Evolutionary conservation across 2,329 filamentous ascomycete species (phyloP), one percentile per base, ranked within the genome.

Genomic region (Arthrobotrys entomopaga): DNA sequence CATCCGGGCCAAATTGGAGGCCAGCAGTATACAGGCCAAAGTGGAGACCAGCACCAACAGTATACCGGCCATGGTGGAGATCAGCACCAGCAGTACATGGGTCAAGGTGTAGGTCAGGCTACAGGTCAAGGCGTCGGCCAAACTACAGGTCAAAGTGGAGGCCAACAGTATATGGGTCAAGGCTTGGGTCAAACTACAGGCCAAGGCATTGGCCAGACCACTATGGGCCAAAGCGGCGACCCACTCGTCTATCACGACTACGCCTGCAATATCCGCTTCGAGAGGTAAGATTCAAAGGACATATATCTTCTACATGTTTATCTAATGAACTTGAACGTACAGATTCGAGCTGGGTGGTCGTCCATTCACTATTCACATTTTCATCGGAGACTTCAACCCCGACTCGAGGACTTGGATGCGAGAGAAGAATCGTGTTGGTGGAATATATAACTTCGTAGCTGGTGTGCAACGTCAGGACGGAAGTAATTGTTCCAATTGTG

Each of bases 381-480:
- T 82, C 77, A 77, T 82, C 3, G 81, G 81, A 1, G 77, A 79
- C 22, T 82, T 82, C 70, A 73, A 78, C 57, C 58, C 74, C 0
- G 77, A 80, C 15, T 77, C 80, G 3, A 50, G 46, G 10, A 77
- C 74, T 16, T 81, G 83, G 81, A 77, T 80, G 7, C 81, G 79
- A 2, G 82, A 83, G 64, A 78, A 79, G 19, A 82, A 82, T 53
- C 82, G 82, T 40, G 80, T 84, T 16, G 82, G 82, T 24, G 81
- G 81, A 46, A 79, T 83, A 26, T 79, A 80, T 3, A 79, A 81
- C 15, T 80, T 83, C 46, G 81, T 80, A 0, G 81, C 80, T 43
- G 71, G 71, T 20, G 63, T 75, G 22, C 58, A 59, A 20, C 63
- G 64, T 15, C 57, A 52, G 4, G 71, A 75, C 26, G 65, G 46